A percentile compares a stretch with the other conserved stretches of the same genome.
phyloP scores from a whole-genome alignment of 1,284 basidiomycete species.

The Tranzscheliella williamsii region DNA sequence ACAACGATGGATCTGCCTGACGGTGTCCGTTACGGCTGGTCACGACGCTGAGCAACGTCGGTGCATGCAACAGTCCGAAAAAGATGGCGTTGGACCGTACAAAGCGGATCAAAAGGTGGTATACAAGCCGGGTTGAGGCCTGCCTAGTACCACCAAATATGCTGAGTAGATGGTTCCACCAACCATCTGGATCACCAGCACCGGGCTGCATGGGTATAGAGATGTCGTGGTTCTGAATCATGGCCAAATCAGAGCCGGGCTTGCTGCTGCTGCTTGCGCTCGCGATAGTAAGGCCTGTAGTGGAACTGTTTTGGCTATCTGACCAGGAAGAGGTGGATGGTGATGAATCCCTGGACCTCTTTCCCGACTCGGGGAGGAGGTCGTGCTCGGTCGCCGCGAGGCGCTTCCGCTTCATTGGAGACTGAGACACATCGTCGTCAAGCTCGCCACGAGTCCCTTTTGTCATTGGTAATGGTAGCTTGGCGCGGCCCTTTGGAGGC shows the following conservation, averaged over 20 bases:
- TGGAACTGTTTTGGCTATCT: too few species aligned
- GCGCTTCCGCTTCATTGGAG: too few species aligned
- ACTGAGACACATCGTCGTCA: too few species aligned
- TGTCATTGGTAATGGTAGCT: too few species aligned
- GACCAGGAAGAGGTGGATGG: too few species aligned
- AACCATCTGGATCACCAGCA: conserved; percentile 10
- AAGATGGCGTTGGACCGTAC: conserved; percentile 45
- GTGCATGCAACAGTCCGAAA: conserved; percentile 37
- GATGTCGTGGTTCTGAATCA: conserved; percentile 33
- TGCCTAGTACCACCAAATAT: conserved; percentile 10
- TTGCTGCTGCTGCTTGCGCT: conserved; percentile 31
- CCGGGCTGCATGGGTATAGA: conserved; percentile 23
- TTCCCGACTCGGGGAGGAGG: too few species aligned
- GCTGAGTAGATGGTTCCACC: conserved; percentile 24
- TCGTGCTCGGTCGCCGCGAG: too few species aligned
- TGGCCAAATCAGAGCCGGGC: conserved; percentile 36
- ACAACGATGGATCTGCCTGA: conserved; percentile 32
- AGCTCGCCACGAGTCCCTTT: too few species aligned
- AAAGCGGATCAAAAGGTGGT: conserved; percentile 29
- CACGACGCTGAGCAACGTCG: conserved; percentile 22
- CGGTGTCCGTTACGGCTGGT: conserved; percentile 10
- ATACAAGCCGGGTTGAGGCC: conserved; percentile 10
- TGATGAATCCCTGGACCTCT: too few species aligned
- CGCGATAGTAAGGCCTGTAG: too few species aligned
- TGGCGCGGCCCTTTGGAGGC: too few species aligned